Conservation (phyloP, 768 basidiomycete genomes). For the Pisolithus sp. region DNA sequence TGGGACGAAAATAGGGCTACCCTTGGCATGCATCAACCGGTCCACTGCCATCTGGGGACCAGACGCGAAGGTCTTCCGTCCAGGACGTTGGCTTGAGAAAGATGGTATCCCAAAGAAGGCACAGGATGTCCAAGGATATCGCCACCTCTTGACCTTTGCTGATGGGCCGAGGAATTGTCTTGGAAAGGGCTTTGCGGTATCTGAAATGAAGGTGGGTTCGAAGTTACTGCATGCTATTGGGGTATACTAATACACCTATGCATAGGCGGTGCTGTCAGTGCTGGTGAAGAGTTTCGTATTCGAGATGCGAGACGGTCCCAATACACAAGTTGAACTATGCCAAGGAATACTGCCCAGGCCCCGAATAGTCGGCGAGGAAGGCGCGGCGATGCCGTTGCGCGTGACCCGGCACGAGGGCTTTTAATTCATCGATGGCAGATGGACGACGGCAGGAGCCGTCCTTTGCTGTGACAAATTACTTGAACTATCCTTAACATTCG, state of each 20-base stretch:
- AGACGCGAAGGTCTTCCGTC: constrained; percentile 19
- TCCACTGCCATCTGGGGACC: constrained; percentile 22
- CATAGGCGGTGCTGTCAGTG: constrained; percentile 10
- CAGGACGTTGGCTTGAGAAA: constrained; percentile 14
- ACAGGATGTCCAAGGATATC: constrained; percentile 20
- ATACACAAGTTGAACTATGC: constrained; percentile 24
- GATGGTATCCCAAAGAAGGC: constrained; percentile 10
- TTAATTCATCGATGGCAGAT: too few species aligned
- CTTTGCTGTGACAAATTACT: too few species aligned
- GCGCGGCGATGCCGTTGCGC: constrained; percentile 9
- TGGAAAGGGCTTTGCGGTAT: constrained; percentile 24
- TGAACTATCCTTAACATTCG: too few species aligned
- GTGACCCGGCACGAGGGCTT: not conserved
- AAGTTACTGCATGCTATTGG: not conserved
- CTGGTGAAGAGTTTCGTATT: constrained; percentile 34
- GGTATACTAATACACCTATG: not conserved
- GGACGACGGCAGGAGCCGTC: too few species aligned
- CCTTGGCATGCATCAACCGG: not conserved
- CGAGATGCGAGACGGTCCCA: not conserved
- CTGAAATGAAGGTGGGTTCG: constrained; percentile 20
- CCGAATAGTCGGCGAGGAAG: constrained; percentile 20
- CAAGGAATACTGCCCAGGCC: constrained; percentile 29
- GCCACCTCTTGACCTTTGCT: constrained; percentile 22
- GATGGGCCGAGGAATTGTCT: constrained; percentile 26
- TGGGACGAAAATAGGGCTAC: constrained; percentile 30